Evolutionary conservation across 768 basidiomycete genomes (phyloP).

Genomic region (Mrakia frigida): DNA sequence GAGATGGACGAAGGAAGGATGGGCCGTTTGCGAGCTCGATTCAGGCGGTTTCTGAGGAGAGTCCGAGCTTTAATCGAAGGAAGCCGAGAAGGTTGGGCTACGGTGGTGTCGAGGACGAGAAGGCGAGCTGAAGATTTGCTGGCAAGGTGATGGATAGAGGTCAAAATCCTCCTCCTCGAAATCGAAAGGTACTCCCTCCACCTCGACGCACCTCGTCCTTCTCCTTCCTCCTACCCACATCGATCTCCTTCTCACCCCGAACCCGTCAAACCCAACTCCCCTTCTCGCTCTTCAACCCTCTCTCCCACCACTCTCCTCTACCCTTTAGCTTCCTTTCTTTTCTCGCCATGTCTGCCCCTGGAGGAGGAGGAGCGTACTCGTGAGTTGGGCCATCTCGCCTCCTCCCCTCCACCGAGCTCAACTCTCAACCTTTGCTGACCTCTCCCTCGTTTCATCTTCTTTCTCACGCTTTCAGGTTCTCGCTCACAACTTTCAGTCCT

Average conservation of each 20-base stretch:
- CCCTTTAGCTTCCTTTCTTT: not conserved
- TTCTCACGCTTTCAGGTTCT: constrained; percentile 61
- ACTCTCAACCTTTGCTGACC: not conserved
- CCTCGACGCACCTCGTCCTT: too few species aligned
- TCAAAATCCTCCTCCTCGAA: too few species aligned
- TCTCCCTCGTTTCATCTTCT: not conserved
- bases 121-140: not conserved
- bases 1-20: not conserved
- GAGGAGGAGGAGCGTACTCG: constrained; percentile 47
- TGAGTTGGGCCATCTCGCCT: constrained; percentile 31
- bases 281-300: not conserved
- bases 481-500: constrained; percentile 97
- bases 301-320: not conserved
- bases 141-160: not conserved
- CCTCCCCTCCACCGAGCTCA: not conserved
- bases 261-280: not conserved
- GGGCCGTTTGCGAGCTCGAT: too few species aligned
- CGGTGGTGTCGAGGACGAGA: not conserved
- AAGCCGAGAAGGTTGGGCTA: too few species aligned
- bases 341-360: constrained; percentile 41
- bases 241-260: not conserved
- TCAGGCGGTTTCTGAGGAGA: too few species aligned
- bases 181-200: too few species aligned
- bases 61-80: too few species aligned
- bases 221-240: too few species aligned